These are phyloP conservation scores for Eucalyptus cloeziana DNA, from an alignment of 345 rosid genomes.

Conservation along the genomic window DNA sequence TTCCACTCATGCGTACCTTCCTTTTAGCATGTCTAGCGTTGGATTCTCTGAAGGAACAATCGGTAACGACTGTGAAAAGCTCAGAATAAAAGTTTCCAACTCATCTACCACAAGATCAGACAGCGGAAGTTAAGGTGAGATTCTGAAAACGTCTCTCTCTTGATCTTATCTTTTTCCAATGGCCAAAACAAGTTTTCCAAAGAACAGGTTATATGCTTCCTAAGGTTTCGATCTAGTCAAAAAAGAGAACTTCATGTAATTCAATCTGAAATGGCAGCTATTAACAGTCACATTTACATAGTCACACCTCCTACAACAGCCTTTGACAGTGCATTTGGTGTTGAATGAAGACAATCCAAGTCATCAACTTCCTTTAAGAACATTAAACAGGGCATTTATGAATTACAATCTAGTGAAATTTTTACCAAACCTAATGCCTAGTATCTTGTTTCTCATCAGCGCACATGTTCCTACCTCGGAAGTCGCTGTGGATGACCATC, in stretches of 20 bases:
- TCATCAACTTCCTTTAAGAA: background rate
- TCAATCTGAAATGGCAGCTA: background rate
- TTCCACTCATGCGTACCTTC: too few species aligned
- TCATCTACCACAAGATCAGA: background rate
- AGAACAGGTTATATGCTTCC: background rate
- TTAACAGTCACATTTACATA: background rate
- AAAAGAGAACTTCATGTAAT: background rate
- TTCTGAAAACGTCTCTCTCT: background rate
- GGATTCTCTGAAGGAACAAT: constrained; percentile 14
- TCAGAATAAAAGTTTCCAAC: constrained; percentile 14
- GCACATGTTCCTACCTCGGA: constrained; percentile 10
- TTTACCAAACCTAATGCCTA: background rate
- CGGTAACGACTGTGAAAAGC: constrained; percentile 22
- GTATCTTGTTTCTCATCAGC: constrained; percentile 5
- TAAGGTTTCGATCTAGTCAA: background rate
- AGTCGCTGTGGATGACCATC: constrained; percentile 18
- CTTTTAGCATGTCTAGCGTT: background rate
- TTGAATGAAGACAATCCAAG: background rate
- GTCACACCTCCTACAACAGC: background rate
- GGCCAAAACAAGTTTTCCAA: background rate
- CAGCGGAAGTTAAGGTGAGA: constrained; percentile 15
- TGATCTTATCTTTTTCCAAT: background rate
- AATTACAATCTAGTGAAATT: too few species aligned
- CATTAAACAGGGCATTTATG: background rate
- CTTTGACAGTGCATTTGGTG: background rate